Evolutionary conservation across 2,329 filamentous ascomycete genomes (phyloP).

Genomic region (Cladobotryum protrusum): DNA sequence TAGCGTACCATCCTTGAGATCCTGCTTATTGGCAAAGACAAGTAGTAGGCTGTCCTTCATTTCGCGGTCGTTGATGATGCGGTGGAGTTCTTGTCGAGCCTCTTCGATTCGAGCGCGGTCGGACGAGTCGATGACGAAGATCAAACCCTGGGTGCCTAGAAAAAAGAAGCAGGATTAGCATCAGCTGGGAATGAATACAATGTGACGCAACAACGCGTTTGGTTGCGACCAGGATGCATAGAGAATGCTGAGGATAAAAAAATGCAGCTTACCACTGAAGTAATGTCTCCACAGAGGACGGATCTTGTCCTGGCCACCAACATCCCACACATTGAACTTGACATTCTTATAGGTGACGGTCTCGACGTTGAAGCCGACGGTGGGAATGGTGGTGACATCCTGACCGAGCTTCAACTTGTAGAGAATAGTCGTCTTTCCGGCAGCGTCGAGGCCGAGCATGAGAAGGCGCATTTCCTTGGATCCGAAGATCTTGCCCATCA

Average conservation of each 20-base stretch:
- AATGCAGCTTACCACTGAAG: conserved; percentile 61
- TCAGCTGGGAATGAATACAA: neutral
- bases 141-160: conserved; percentile 87
- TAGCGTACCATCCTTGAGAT: conserved; percentile 69
- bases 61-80: conserved; percentile 96
- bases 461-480: conserved; percentile 98
- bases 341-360: conserved; percentile 99
- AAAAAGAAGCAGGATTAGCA: conserved; percentile 10
- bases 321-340: conserved; percentile 99
- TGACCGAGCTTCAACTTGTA: conserved; percentile 99
- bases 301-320: conserved; percentile 98
- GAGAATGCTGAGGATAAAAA: neutral
- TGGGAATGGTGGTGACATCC: conserved; percentile 96
- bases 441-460: conserved; percentile 96
- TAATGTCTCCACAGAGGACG: conserved; percentile 96
- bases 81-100: conserved; percentile 86
- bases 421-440: conserved; percentile 97
- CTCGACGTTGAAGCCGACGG: conserved; percentile 98
- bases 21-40: conserved; percentile 99
- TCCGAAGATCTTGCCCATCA: conserved; percentile 98
- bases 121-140: conserved; percentile 97
- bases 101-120: conserved; percentile 89
- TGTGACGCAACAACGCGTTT: neutral
- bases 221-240: neutral
- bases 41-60: conserved; percentile 92